Evolutionary conservation across 495 filamentous ascomycete genomes (phyloP), one percentile per base, ranked within the genome.

Genomic region (Talaromyces wortmannii): DNA sequence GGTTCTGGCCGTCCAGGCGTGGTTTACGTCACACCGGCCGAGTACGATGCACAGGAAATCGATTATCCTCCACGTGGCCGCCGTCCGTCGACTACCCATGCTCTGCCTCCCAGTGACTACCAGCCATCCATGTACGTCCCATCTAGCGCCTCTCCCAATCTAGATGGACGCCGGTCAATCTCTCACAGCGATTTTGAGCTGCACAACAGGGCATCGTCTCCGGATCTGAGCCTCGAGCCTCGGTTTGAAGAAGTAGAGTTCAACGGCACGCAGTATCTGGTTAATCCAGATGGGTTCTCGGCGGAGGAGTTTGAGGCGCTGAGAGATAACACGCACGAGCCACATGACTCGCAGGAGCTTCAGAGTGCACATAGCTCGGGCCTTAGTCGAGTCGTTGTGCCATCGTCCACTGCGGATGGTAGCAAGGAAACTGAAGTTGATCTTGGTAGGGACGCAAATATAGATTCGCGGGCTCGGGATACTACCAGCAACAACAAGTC

Each of bases 401-500:
- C 46, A 7, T 31, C 36, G 46, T 32, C 11, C 31, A 54, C 36
- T 45, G 29, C 13, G 8, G 42, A 54, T 32, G 43, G 18, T 45
- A 31, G n/a, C 2, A 48, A 60, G 18, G 58, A 58, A n/a, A 46
- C 53, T 6, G 61, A 61, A 4, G 46, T 62, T 45, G 58, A 63
- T 12, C 40, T 62, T 45, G 58, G 62, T 12, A 31, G 63, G n/a
- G 58, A 66, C 18, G 48, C 55, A n/a, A 46, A 48, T 30, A 49
- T 60, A 23, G 50, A 61, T 55, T 53, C 57, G 15, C 23, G 31
- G 15, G 42, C 11, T 31, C 29, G 8, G 10, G 31, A 53, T 23
- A 45, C 30, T 36, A 56, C 58, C 36, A 50, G 55, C 18, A 50
- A 53, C 7, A 48, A 59, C 0, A 50, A 48, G 15, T 2, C 44